A percentile compares a stretch with the other conserved stretches of the same genome.
Evolutionary conservation across 352 stramenopile species (phyloP).

Genomic region (Phytophthora europaea): DNA sequence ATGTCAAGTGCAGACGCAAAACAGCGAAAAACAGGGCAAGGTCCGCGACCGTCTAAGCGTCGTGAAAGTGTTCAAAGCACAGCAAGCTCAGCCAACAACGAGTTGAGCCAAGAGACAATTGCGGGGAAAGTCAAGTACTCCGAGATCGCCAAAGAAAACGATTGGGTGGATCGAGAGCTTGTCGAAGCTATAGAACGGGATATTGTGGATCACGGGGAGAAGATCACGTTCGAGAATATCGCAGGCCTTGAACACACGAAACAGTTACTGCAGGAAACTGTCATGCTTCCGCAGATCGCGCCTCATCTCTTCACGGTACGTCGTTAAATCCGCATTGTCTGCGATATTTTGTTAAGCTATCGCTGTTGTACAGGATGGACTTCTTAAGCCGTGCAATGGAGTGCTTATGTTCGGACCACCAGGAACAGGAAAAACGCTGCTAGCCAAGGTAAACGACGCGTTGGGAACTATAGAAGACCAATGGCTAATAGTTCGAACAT

Average conservation of each 20-base stretch:
- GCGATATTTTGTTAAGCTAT: neutral
- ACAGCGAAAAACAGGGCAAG: constrained; percentile 25
- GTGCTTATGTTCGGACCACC: constrained; percentile 90
- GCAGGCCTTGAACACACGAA: constrained; percentile 86
- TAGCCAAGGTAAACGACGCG: constrained; percentile 63
- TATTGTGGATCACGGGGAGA: constrained; percentile 81
- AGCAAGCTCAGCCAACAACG: constrained; percentile 35
- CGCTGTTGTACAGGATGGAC: constrained; percentile 58
- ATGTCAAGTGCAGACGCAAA: constrained; percentile 18
- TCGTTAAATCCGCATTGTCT: neutral
- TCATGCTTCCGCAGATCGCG: constrained; percentile 88
- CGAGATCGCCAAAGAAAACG: constrained; percentile 77
- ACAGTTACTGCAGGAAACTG: constrained; percentile 83
- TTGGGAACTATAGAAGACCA: neutral
- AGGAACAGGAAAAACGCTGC: constrained; percentile 92
- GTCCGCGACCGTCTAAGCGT: constrained; percentile 22
- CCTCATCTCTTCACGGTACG: constrained; percentile 84
- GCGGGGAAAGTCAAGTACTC: constrained; percentile 79
- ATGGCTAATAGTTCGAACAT: neutral
- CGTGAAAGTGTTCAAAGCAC: constrained; percentile 46
- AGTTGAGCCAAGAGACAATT: constrained; percentile 41
- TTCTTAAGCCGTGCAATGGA: constrained; percentile 84
- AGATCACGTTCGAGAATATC: constrained; percentile 82
- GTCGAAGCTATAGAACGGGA: constrained; percentile 91
- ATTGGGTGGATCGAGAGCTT: constrained; percentile 81